A percentile compares a stretch with the other conserved stretches of the same genome.
phyloP scores from a whole-genome alignment of 225 moss, liverwort and hornwort genomes.

The Lunularia cruciata region DNA sequence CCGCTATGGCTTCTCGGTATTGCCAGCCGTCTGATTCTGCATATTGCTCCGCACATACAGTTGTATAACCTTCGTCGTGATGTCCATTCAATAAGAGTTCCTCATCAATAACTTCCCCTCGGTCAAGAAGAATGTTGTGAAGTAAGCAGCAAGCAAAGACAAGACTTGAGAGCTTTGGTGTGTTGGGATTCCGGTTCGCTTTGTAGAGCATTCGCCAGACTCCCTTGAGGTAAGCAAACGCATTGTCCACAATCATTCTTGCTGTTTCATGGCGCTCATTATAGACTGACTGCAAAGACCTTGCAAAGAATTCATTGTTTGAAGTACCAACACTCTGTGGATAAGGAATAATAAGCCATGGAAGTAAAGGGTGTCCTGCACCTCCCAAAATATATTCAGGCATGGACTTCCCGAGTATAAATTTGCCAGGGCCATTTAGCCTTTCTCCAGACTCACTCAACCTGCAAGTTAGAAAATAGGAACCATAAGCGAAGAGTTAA shows the following conservation, averaged over 20 bases:
- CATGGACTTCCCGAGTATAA: constrained; percentile 9
- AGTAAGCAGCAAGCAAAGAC: constrained; percentile 42
- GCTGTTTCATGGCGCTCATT: constrained; percentile 30
- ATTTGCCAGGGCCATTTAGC: constrained; percentile 24
- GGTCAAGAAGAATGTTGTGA: constrained; percentile 35
- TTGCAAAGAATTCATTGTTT: constrained; percentile 20
- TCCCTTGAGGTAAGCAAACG: constrained; percentile 34
- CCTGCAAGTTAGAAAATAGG: too few species aligned
- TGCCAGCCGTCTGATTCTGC: constrained; percentile 38
- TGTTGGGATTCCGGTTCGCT: constrained; percentile 25
- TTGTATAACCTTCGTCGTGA: constrained; percentile 29
- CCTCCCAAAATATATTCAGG: constrained; percentile 34
- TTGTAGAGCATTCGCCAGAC: constrained; percentile 35
- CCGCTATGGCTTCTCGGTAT: constrained; percentile 28
- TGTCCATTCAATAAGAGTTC: constrained; percentile 17
- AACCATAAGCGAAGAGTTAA: too few species aligned
- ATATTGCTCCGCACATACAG: constrained; percentile 19
- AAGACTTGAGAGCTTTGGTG: constrained; percentile 35
- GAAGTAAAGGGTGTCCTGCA: constrained; percentile 31
- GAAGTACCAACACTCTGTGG: constrained; percentile 19
- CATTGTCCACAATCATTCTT: constrained; percentile 31
- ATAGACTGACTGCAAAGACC: constrained; percentile 25
- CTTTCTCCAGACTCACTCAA: constrained; percentile 35
- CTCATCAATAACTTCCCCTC: constrained; percentile 24
- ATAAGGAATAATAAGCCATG: constrained; percentile 39